Conservation (phyloP, 495 filamentous ascomycete genomes). For the Achaetomiella virescens region DNA sequence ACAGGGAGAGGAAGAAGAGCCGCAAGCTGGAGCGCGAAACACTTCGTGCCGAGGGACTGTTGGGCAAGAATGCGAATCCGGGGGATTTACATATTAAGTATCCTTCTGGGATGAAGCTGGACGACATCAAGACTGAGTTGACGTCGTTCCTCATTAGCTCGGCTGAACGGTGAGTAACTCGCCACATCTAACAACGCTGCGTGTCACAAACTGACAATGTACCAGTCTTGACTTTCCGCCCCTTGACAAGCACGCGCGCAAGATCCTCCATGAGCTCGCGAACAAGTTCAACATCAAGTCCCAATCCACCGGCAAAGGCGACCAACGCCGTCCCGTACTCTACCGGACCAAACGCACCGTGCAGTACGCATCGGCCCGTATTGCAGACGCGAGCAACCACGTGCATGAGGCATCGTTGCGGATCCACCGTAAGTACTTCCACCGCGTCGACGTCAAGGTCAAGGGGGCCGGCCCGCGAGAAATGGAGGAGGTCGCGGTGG, state of each 20-base stretch:
- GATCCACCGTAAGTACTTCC: slow-evolving; percentile 44
- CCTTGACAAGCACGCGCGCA: slow-evolving; percentile 72
- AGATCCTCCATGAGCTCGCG: slow-evolving; percentile 69
- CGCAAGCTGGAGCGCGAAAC: slow-evolving; percentile 75
- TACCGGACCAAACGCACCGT: slow-evolving; percentile 63
- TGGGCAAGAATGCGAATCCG: slow-evolving; percentile 59
- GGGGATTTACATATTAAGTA: slow-evolving; percentile 69
- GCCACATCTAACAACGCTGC: not conserved
- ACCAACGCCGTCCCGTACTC: slow-evolving; percentile 68
- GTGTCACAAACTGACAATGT: slow-evolving; percentile 10
- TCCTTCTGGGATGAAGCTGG: slow-evolving; percentile 58
- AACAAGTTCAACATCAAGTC: slow-evolving; percentile 68
- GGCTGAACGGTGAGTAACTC: slow-evolving; percentile 52
- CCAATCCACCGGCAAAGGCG: slow-evolving; percentile 70
- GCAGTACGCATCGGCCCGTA: slow-evolving; percentile 42
- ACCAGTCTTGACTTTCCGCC: slow-evolving; percentile 71
- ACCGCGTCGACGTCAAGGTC: slow-evolving; percentile 38
- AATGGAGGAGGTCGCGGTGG: slow-evolving; percentile 16
- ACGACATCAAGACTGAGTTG: slow-evolving; percentile 68
- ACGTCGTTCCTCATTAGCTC: slow-evolving; percentile 59
- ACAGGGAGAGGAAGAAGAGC: slow-evolving; percentile 73
- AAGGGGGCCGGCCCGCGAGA: slow-evolving; percentile 19
- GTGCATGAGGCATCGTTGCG: slow-evolving; percentile 37
- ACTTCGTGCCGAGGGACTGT: slow-evolving; percentile 68
- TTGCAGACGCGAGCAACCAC: slow-evolving; percentile 27